Evolutionary conservation across 164 flowering plant genomes (phyloP), one percentile per base, ranked within the genome.

Genomic region (Nymphaea thermarum): DNA sequence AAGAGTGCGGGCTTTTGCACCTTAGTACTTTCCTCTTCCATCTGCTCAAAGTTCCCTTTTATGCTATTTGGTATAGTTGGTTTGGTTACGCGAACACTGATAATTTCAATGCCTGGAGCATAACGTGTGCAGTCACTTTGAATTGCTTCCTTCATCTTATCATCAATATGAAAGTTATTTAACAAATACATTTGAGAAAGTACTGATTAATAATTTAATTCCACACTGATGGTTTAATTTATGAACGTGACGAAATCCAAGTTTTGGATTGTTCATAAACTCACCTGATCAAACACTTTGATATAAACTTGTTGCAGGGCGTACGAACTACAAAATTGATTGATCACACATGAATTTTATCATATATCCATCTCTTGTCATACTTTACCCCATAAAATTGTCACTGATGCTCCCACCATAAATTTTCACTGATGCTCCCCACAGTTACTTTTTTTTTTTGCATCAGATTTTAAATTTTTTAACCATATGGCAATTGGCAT

Each of bases 21-120:
- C 95, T 91, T 94, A 1, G 97, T 94, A 61, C 91, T 86, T 67
- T 94, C 96, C 73, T 88, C 96, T 76, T 94, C 98, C 98, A 94
- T 94, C 74, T 80, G 86, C 75, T 85, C 93, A 80, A 88, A 94
- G 75, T 91, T 94, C 68, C 87, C 74, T 69, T 82, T 84, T 71
- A 94, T 85, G 71, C 81, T 84, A 0, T 70, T 67, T n/a, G 98
- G 98, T 65, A 94, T 94, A 8, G 74, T 76, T 53, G 98, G 98
- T 71, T 94, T 91, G 43, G 98, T 94, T 63, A 90, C 90, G 74
- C 96, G 97, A 14, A 94, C 97, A 68, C 87, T 83, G 45, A 94
- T 73, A 61, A 94, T 89, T 77, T 91, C 95, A 71, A 94, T 84
- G 66, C 98, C 96, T 42, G 97, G 97, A 65, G 97, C 97, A 84